These are phyloP conservation scores for Plasmodium reichenowi DNA, from an alignment of 169 alveolate genomes.

Conservation along the genomic window DNA sequence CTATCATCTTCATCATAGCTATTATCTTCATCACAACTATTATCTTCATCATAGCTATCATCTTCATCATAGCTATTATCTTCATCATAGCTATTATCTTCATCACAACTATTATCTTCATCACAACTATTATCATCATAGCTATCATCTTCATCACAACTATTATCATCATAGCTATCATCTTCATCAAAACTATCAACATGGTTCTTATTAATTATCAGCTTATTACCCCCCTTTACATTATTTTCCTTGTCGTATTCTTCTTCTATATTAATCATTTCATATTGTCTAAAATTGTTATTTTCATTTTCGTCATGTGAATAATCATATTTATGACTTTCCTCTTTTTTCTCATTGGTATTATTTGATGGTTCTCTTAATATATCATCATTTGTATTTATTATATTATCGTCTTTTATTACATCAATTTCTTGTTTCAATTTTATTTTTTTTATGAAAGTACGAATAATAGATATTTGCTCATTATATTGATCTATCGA, in stretches of 20 bases:
- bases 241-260: background rate
- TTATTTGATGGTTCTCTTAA: background rate
- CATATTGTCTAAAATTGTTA: background rate
- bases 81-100: background rate
- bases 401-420: conserved; percentile 6
- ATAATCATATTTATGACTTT: background rate
- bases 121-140: background rate
- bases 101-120: conserved; percentile 1
- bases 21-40: background rate
- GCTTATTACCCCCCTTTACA: background rate
- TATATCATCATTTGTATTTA: background rate
- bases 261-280: background rate
- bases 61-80: background rate
- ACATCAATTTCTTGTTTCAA: background rate
- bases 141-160: background rate
- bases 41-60: background rate
- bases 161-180: background rate
- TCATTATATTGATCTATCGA: too few species aligned
- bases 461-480: background rate
- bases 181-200: conserved; percentile 17
- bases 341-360: background rate
- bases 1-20: background rate
- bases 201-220: background rate
- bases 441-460: background rate
- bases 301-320: background rate